phyloP scores from a whole-genome alignment of 495 filamentous ascomycete genomes.

The Gamarada debralockiae region DNA sequence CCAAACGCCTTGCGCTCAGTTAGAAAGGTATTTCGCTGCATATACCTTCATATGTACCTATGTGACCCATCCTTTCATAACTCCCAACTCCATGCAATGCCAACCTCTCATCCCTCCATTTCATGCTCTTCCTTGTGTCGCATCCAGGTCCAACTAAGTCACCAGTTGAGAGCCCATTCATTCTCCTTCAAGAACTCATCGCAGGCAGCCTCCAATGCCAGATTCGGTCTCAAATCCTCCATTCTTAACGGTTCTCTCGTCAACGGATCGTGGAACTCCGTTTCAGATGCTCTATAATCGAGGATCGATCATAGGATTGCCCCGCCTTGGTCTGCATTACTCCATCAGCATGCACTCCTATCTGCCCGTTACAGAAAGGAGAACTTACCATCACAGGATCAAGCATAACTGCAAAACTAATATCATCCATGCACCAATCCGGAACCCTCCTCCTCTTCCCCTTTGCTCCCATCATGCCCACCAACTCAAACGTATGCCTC shows the following conservation, averaged over 20 bases:
- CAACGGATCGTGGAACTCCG: constrained; percentile 74
- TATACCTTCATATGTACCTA: too few relatives aligned
- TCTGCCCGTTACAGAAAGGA: too few relatives aligned
- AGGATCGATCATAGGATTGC: constrained; percentile 82
- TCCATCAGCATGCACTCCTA: too few relatives aligned
- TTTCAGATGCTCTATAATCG: constrained; percentile 82
- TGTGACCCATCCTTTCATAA: too few relatives aligned
- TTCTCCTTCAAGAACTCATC: constrained; percentile 80
- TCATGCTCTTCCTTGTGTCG: neutral
- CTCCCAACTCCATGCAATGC: neutral
- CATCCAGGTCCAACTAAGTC: constrained; percentile 14
- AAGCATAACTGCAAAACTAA: constrained; percentile 88
- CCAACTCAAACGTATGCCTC: constrained; percentile 56
- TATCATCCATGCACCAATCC: constrained; percentile 84
- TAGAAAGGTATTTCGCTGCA: too few relatives aligned
- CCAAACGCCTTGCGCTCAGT: too few relatives aligned
- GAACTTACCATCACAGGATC: constrained; percentile 80
- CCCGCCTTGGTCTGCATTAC: constrained; percentile 90
- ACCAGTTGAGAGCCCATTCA: constrained; percentile 95
- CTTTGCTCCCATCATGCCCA: constrained; percentile 41
- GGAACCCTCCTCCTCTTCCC: constrained; percentile 55
- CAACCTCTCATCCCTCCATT: neutral
- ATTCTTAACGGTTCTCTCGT: constrained; percentile 70
- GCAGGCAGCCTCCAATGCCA: constrained; percentile 78
- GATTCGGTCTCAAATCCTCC: constrained; percentile 77